Base-by-base conservation (phyloP, 2,329 filamentous ascomycete species). In the Raffaelea albimanens region DNA sequence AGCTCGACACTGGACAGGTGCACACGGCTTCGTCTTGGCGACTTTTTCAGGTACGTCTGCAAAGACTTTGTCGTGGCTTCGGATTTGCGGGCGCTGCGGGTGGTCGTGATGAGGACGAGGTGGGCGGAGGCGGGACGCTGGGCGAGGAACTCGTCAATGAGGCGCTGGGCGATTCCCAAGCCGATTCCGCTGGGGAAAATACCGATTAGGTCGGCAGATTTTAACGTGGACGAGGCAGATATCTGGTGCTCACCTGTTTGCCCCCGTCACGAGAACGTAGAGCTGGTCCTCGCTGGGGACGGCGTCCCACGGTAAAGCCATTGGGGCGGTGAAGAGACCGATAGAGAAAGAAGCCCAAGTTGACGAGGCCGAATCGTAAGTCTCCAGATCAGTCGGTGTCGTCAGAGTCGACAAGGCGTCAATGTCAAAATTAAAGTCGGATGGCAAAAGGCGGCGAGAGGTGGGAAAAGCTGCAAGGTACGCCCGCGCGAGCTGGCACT, bases 61-160 rank as follows among this genome's bases (percentile, higher is more conserved):
- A 95, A 73, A 13, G 73, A 70, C 16, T 68, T 63, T 54, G 87
- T 73, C 3, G 90, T 93, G 50, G 85, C 82, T 50, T 76, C 73
- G 44, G 83, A 85, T 69, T 96, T 96, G 52, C 71, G 67, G 40
- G 72, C 62, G 58, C 82, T 83, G 54, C 91, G 85, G 1, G 91
- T 95, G 5, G 88, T 95, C 53, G 87, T 82, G 53, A 96, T 80
- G 47, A 96, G 73, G 56, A 87, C 77, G 40, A 97, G 78, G 58
- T 84, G 80, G 49, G 86, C 76, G 49, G 86, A 71, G 43, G 79
- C 70, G 25, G 84, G 78, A 33, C 80, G 81, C 13, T 79, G 78
- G 50, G 72, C 69, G 50, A 95, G 79, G 70, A 95, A 96, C 58
- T 95, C 87, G 69, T 95, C 87, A 57, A 95, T 91, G 48, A 95